Evolutionary conservation across 768 basidiomycete species (phyloP).

Genomic region (Termitomyces sp.): DNA sequence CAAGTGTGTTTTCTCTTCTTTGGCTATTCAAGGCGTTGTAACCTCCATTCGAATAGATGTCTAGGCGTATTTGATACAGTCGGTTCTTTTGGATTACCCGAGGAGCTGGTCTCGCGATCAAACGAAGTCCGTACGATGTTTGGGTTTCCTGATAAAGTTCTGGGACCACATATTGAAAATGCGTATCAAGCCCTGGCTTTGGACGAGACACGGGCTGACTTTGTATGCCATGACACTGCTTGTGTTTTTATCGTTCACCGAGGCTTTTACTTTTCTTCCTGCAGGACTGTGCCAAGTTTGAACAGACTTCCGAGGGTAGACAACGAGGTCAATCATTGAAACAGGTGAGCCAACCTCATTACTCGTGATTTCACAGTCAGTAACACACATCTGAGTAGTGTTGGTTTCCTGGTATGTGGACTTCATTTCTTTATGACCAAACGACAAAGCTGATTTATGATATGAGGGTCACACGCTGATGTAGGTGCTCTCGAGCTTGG

Average conservation of each 20-base stretch:
- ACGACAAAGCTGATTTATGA: background rate
- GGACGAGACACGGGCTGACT: constrained; percentile 62
- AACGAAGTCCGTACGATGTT: constrained; percentile 46
- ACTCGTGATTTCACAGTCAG: background rate
- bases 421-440: background rate
- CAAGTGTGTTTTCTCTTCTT: constrained; percentile 37
- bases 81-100: constrained; percentile 66
- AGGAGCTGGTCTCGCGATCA: constrained; percentile 47
- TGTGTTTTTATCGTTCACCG: background rate
- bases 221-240: constrained; percentile 38
- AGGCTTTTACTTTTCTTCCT: background rate
- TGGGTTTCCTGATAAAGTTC: constrained; percentile 54
- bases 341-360: constrained; percentile 36
- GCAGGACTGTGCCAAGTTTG: constrained; percentile 55
- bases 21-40: background rate
- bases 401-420: constrained; percentile 60
- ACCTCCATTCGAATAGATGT: constrained; percentile 33
- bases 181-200: constrained; percentile 70
- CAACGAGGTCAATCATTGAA: constrained; percentile 53
- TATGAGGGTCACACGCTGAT: constrained; percentile 34
- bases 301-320: constrained; percentile 47
- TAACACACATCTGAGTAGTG: constrained; percentile 32
- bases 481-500: constrained; percentile 13
- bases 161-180: constrained; percentile 59
- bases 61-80: constrained; percentile 78